Conservation (phyloP, 345 rosid species). For the Isatis tinctoria region DNA sequence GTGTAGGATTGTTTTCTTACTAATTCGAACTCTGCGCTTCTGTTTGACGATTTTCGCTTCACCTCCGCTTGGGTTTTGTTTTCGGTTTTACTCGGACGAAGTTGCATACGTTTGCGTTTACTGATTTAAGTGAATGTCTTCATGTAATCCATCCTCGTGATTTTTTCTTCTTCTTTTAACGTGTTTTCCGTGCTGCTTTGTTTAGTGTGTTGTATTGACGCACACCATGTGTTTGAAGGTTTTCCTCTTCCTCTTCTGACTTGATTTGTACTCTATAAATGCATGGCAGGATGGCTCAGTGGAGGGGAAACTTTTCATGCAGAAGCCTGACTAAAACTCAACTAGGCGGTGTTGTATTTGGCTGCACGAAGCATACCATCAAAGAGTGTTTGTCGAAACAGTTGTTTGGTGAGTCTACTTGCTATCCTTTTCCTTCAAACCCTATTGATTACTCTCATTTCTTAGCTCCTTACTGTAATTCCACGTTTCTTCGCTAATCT, state of each 20-base stretch:
- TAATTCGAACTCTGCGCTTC: neutral
- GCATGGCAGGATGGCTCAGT: conserved; percentile 38
- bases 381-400: conserved; percentile 56
- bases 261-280: no score
- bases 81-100: neutral
- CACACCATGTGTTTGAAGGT: conserved; percentile 9
- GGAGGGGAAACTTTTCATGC: conserved; percentile 25
- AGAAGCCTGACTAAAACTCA: conserved; percentile 51
- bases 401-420: conserved; percentile 55
- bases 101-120: neutral
- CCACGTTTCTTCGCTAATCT: neutral
- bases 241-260: neutral
- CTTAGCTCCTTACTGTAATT: neutral
- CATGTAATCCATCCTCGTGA: neutral
- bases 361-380: conserved; percentile 53
- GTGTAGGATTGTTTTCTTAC: neutral
- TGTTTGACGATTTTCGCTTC: neutral
- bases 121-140: neutral
- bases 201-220: neutral
- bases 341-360: conserved; percentile 73
- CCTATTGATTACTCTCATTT: neutral
- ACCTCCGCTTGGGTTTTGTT: neutral
- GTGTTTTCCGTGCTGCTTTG: neutral
- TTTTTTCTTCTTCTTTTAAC: neutral
- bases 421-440: neutral